Percentiles rank a stretch among this genome's conserved stretches.
Evolutionary conservation across 1,139 yeast genomes (phyloP).

Genomic region (Pneumocystis sp.): DNA sequence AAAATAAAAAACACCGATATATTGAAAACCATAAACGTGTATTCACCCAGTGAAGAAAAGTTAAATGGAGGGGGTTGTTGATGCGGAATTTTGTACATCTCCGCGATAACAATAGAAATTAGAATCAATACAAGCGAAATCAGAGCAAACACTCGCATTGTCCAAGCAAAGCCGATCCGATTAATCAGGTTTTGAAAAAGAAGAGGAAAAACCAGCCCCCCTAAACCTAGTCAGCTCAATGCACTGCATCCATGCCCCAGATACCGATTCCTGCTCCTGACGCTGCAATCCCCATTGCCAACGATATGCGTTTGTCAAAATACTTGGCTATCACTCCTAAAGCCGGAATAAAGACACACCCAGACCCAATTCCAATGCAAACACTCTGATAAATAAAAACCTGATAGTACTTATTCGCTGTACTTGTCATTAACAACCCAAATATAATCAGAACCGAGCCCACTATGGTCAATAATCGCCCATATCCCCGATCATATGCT

Average conservation of each 20-base stretch:
- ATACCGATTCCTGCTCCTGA: slow-evolving; percentile 11
- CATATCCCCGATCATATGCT: slow-evolving; percentile 35
- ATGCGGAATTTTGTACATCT: not conserved
- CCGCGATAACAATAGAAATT: not conserved
- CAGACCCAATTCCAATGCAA: slow-evolving; percentile 13
- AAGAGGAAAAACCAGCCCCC: slow-evolving; percentile 24
- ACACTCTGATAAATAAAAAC: slow-evolving; percentile 24
- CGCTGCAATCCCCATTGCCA: slow-evolving; percentile 15
- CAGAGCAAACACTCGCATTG: not conserved
- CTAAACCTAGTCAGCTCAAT: slow-evolving; percentile 9
- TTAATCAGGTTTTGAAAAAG: slow-evolving; percentile 20
- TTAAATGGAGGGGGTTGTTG: not conserved
- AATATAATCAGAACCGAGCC: slow-evolving; percentile 37
- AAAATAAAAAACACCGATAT: slow-evolving; percentile 22
- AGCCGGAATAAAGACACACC: slow-evolving; percentile 13
- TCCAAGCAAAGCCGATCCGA: slow-evolving; percentile 24
- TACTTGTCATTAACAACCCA: slow-evolving; percentile 41
- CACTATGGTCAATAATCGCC: slow-evolving; percentile 19
- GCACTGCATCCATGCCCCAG: not conserved
- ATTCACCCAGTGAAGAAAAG: slow-evolving; percentile 14
- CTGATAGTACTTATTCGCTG: slow-evolving; percentile 38
- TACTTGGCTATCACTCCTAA: slow-evolving; percentile 11
- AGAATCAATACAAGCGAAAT: not conserved
- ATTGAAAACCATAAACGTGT: slow-evolving; percentile 20
- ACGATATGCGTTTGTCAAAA: slow-evolving; percentile 11